Evolutionary conservation across 2,329 filamentous ascomycete genomes (phyloP).

Genomic region (Xylaria sp.): DNA sequence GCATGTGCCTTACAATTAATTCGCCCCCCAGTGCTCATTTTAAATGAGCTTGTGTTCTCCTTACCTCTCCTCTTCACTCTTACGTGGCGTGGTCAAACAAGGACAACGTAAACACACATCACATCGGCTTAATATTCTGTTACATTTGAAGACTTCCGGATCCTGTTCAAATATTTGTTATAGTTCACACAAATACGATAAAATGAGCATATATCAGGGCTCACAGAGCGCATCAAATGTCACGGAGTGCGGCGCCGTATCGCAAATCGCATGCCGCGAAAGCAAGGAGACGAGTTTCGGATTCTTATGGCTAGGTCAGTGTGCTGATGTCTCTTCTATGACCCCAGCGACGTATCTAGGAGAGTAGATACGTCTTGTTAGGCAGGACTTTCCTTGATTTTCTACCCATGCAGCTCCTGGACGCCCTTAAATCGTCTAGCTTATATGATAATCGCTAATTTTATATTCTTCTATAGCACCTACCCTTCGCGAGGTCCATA

Average conservation of each 20-base stretch:
- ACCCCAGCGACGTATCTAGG: neutral
- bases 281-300: neutral
- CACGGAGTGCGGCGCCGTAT: too few species aligned
- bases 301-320: constrained; percentile 5
- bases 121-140: neutral
- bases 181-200: neutral
- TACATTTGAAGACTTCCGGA: neutral
- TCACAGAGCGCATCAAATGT: neutral
- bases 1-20: neutral
- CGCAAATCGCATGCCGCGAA: too few species aligned
- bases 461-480: neutral
- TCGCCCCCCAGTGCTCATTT: neutral
- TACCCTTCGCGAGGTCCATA: neutral
- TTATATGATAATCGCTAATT: neutral
- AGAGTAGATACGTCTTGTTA: neutral
- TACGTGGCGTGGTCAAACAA: neutral
- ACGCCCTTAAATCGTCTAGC: neutral
- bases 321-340: neutral
- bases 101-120: neutral
- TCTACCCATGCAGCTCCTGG: neutral
- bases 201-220: neutral
- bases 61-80: neutral
- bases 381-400: neutral
- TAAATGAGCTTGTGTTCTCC: neutral
- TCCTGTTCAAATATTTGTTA: neutral